These are phyloP conservation scores for Ophiostoma piceae DNA, from an alignment of 2,329 filamentous ascomycete species.

Conservation along the genomic window DNA sequence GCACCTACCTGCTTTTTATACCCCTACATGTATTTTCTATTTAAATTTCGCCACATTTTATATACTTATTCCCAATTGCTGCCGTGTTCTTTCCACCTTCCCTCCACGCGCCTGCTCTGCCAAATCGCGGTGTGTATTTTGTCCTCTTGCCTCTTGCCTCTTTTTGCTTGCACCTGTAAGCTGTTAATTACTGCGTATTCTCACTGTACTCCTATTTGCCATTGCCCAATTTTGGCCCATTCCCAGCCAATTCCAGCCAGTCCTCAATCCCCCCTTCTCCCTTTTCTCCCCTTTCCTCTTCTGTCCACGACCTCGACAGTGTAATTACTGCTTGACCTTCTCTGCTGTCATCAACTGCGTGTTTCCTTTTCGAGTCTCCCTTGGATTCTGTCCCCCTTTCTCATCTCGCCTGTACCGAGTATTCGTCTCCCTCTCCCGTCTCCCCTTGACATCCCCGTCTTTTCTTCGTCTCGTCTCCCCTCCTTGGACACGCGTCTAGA, in stretches of 20 bases:
- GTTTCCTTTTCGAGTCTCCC: conserved; percentile 10
- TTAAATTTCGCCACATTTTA: not conserved
- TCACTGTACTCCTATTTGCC: not conserved
- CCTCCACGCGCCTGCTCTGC: conserved; percentile 5
- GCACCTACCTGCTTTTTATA: not conserved
- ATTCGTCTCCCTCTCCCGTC: conserved; percentile 14
- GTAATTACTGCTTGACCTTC: not conserved
- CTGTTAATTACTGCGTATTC: not conserved
- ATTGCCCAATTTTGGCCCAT: not conserved
- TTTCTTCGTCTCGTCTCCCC: not conserved
- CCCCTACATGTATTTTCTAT: not conserved
- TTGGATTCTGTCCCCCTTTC: not conserved
- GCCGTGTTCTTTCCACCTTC: conserved; percentile 7
- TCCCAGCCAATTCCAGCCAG: not conserved
- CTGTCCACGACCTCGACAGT: not conserved
- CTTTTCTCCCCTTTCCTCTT: not conserved
- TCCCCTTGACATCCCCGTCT: conserved; percentile 21
- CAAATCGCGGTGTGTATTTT: conserved; percentile 7
- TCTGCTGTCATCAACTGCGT: conserved; percentile 3
- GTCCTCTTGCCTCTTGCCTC: not conserved
- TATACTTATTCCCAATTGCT: not conserved
- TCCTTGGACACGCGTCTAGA: conserved; percentile 12
- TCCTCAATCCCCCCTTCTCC: not conserved
- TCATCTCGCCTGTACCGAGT: not conserved
- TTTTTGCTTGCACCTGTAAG: conserved; percentile 11